Evolutionary conservation across 768 basidiomycete genomes (phyloP).

Genomic region (Gymnopilus dilepis): DNA sequence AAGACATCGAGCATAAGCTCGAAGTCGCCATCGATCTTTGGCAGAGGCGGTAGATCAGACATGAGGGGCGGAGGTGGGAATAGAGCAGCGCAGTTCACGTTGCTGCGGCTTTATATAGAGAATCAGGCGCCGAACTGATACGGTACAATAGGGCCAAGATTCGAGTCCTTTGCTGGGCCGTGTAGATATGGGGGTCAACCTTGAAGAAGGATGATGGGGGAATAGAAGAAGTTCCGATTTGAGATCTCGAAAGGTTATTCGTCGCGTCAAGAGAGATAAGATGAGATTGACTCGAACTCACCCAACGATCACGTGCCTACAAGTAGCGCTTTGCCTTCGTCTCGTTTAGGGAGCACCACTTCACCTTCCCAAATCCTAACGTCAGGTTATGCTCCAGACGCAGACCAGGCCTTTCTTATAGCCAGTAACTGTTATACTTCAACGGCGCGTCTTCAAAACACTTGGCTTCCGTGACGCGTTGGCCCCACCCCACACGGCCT

Average conservation of each 20-base stretch:
- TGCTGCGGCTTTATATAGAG: slow-evolving; percentile 25
- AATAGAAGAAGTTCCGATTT: background rate
- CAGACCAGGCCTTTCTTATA: background rate
- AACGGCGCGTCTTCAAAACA: background rate
- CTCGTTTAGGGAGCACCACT: background rate
- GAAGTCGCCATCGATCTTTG: slow-evolving; percentile 58
- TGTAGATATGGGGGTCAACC: no score
- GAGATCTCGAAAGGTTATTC: background rate
- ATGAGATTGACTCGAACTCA: slow-evolving; percentile 8
- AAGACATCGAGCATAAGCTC: slow-evolving; percentile 63
- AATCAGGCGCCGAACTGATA: background rate
- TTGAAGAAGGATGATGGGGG: background rate
- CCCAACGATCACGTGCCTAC: slow-evolving; percentile 15
- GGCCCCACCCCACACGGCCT: background rate
- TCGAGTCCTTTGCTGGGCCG: no score
- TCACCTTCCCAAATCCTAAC: no score
- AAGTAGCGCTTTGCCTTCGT: background rate
- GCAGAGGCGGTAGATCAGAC: slow-evolving; percentile 49
- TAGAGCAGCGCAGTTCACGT: slow-evolving; percentile 15
- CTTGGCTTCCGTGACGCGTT: background rate
- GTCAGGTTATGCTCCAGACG: background rate
- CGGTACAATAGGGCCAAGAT: background rate
- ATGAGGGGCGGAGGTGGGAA: slow-evolving; percentile 18
- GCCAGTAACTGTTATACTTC: background rate
- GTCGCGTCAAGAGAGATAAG: slow-evolving; percentile 3